phyloP scores from a whole-genome alignment of 495 filamentous ascomycete species.

The Penicillium roqueforti region DNA sequence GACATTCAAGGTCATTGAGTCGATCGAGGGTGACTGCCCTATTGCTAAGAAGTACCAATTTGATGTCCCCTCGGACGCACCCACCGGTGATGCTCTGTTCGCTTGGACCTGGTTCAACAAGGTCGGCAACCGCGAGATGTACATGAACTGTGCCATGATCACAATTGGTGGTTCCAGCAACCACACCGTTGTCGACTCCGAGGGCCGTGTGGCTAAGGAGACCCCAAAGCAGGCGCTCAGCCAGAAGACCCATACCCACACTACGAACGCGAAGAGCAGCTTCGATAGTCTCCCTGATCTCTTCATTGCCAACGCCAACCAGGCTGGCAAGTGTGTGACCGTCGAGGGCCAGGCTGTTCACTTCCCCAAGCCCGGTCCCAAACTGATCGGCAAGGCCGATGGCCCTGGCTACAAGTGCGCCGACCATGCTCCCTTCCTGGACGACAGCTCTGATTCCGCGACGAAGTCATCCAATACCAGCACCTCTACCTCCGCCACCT shows the following conservation, averaged over 20 bases:
- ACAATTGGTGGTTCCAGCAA: slow-evolving; percentile 52
- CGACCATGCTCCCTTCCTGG: slow-evolving; percentile 23
- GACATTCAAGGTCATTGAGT: slow-evolving; percentile 76
- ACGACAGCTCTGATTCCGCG: not conserved
- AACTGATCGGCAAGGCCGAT: slow-evolving; percentile 18
- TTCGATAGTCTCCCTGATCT: slow-evolving; percentile 43
- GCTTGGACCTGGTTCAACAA: slow-evolving; percentile 93
- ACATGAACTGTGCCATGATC: slow-evolving; percentile 88
- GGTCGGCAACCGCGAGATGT: slow-evolving; percentile 85
- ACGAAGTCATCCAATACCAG: slow-evolving; percentile 2
- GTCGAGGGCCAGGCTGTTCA: slow-evolving; percentile 25
- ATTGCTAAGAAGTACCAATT: slow-evolving; percentile 49
- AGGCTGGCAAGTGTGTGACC: slow-evolving; percentile 32
- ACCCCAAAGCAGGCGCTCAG: not conserved
- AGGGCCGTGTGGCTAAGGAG: not conserved
- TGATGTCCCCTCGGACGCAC: slow-evolving; percentile 42
- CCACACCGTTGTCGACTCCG: not conserved
- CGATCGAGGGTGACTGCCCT: slow-evolving; percentile 78
- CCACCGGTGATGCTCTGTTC: slow-evolving; percentile 55
- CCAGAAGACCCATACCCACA: slow-evolving; percentile 8
- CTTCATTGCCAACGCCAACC: slow-evolving; percentile 55
- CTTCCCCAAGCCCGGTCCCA: slow-evolving; percentile 27
- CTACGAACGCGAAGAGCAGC: slow-evolving; percentile 13
- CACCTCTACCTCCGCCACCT: not conserved
- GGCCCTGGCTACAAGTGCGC: slow-evolving; percentile 29